phyloP scores from a whole-genome alignment of 306 rosid genomes.

The Pueraria montana region DNA sequence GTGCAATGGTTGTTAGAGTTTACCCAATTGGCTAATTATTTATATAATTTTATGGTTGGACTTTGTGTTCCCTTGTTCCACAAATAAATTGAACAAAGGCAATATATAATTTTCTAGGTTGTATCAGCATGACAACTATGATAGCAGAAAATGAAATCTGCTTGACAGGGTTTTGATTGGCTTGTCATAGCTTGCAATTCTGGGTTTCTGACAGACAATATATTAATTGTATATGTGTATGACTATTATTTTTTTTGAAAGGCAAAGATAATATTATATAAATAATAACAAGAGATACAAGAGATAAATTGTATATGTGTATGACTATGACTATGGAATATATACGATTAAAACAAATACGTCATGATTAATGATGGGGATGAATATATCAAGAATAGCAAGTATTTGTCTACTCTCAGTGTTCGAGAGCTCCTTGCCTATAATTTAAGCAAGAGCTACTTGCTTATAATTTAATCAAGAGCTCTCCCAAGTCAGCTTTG shows the following conservation, averaged over 20 bases:
- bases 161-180: slow-evolving; percentile 37
- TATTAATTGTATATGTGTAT: background rate
- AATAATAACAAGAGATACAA: too few species aligned
- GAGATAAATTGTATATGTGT: background rate
- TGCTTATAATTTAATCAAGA: too few species aligned
- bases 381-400: background rate
- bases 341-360: slow-evolving; percentile 2
- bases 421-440: slow-evolving; percentile 13
- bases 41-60: background rate
- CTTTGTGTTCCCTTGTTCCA: slow-evolving; percentile 1
- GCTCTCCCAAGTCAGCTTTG: slow-evolving; percentile 33
- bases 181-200: slow-evolving; percentile 11
- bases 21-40: slow-evolving; percentile 3
- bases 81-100: background rate
- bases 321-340: background rate
- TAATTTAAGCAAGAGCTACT: slow-evolving; percentile 29
- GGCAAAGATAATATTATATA: too few species aligned
- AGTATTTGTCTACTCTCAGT: slow-evolving; percentile 5
- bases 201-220: slow-evolving; percentile 17
- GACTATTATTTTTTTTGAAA: too few species aligned
- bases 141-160: slow-evolving; percentile 7
- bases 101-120: slow-evolving; percentile 33
- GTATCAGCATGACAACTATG: slow-evolving; percentile 12
- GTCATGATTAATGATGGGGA: background rate
- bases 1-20: background rate